Conservation (phyloP, 306 rosid genomes). For the Pachyrhizus erosus region DNA sequence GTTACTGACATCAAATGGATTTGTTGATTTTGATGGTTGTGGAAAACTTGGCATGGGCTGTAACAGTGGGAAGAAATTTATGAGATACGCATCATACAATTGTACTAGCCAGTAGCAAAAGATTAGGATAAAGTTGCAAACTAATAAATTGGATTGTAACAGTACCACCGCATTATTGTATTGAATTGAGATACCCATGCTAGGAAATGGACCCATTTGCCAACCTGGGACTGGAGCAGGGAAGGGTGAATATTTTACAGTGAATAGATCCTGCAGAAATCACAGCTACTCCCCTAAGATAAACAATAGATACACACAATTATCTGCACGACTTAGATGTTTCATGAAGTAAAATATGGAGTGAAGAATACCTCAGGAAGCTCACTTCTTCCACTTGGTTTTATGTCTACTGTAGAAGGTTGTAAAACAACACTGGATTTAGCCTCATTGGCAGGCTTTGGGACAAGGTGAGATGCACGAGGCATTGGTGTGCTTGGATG, state of each 20-base stretch:
- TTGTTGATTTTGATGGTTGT: constrained; percentile 66
- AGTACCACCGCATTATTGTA: constrained; percentile 65
- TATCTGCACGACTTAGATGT: constrained; percentile 5
- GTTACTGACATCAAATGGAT: constrained; percentile 77
- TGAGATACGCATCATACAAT: constrained; percentile 25
- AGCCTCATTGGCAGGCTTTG: constrained; percentile 47
- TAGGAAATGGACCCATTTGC: constrained; percentile 71
- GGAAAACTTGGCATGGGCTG: constrained; percentile 67
- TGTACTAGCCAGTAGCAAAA: constrained; percentile 35
- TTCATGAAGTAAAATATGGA: constrained; percentile 32
- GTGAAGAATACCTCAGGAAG: constrained; percentile 72
- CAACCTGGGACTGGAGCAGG: constrained; percentile 75
- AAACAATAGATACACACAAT: constrained; percentile 33
- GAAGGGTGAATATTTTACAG: constrained; percentile 58
- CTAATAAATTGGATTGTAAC: constrained; percentile 16
- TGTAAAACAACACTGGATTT: constrained; percentile 53
- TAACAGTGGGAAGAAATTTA: constrained; percentile 47
- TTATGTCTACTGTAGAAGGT: constrained; percentile 55
- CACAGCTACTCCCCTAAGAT: constrained; percentile 33
- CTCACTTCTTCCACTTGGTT: constrained; percentile 70
- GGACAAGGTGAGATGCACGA: constrained; percentile 50
- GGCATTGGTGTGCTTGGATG: constrained; percentile 54
- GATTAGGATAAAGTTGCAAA: constrained; percentile 28
- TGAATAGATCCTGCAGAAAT: constrained; percentile 76
- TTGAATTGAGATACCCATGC: constrained; percentile 63